Evolutionary conservation across 768 basidiomycete genomes (phyloP).

Genomic region (Aureoboletus auriporus): DNA sequence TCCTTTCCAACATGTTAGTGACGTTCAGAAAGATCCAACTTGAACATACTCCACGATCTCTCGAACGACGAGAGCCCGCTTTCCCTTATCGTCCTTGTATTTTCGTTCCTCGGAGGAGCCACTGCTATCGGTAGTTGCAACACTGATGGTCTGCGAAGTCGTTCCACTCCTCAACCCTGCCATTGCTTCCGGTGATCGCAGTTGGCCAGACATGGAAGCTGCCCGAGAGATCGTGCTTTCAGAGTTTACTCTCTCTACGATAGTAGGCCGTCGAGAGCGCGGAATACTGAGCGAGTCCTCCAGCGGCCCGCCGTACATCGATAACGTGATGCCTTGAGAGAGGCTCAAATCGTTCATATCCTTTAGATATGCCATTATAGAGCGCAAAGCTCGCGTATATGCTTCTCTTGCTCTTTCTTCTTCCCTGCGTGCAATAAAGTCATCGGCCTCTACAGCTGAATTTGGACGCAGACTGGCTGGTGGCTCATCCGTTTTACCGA

Average conservation of each 20-base stretch:
- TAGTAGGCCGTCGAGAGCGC: slow-evolving; percentile 66
- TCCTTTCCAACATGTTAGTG: slow-evolving; percentile 45
- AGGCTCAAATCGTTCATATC: slow-evolving; percentile 91
- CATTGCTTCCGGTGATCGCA: slow-evolving; percentile 66
- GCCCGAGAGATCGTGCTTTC: slow-evolving; percentile 54
- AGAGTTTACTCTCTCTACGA: slow-evolving; percentile 42
- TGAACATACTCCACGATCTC: slow-evolving; percentile 85
- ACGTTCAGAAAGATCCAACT: neutral
- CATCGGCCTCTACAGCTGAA: slow-evolving; percentile 42
- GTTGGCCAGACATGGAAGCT: slow-evolving; percentile 48
- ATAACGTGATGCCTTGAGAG: slow-evolving; percentile 52
- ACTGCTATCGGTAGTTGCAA: slow-evolving; percentile 68
- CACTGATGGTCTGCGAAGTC: slow-evolving; percentile 64
- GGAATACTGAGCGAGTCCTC: slow-evolving; percentile 37
- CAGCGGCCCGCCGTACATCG: slow-evolving; percentile 52
- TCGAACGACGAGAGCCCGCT: slow-evolving; percentile 76
- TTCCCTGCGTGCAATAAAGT: slow-evolving; percentile 51
- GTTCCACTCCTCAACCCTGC: slow-evolving; percentile 55
- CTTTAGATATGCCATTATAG: slow-evolving; percentile 92
- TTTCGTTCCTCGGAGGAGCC: slow-evolving; percentile 79
- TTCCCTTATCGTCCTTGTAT: slow-evolving; percentile 87
- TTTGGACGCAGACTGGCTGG: slow-evolving; percentile 35
- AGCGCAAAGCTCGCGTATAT: slow-evolving; percentile 77
- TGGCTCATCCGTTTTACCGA: slow-evolving; percentile 31
- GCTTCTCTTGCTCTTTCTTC: slow-evolving; percentile 69